Conservation (phyloP, 768 basidiomycete genomes). For the Xerocomus brunneocitrinus region DNA sequence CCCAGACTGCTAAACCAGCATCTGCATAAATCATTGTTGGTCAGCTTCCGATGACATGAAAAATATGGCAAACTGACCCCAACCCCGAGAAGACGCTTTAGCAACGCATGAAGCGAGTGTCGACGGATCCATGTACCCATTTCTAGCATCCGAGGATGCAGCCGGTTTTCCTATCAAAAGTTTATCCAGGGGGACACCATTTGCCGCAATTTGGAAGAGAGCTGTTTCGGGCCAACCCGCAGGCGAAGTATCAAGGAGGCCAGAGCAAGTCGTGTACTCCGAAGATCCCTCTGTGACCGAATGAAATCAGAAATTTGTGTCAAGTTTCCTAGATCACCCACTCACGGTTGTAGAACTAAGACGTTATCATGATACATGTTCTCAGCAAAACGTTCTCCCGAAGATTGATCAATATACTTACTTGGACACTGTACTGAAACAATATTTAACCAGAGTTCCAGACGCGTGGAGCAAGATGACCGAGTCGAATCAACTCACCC, state of each 20-base stretch:
- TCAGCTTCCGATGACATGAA: not conserved
- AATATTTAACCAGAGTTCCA: not conserved
- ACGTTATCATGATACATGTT: not conserved
- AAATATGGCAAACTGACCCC: conserved; percentile 46
- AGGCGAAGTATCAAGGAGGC: conserved; percentile 38
- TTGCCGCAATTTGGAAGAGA: conserved; percentile 46
- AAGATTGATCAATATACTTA: conserved; percentile 7
- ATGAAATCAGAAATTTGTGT: not conserved
- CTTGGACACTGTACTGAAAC: conserved; percentile 35
- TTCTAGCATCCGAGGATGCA: conserved; percentile 43
- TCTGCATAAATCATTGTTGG: conserved; percentile 14
- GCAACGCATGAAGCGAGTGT: conserved; percentile 58
- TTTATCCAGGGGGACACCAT: conserved; percentile 56
- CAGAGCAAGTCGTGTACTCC: conserved; percentile 37
- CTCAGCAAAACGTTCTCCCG: not conserved
- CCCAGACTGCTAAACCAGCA: conserved; percentile 38
- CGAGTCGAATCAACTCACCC: conserved; percentile 27
- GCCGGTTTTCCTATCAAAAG: conserved; percentile 77
- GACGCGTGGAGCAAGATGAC: not conserved
- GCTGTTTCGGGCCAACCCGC: conserved; percentile 40
- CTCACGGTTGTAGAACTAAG: conserved; percentile 29
- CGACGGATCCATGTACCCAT: conserved; percentile 51
- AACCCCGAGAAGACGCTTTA: conserved; percentile 56
- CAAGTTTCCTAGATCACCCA: not conserved
- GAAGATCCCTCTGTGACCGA: conserved; percentile 29